phyloP scores from a whole-genome alignment of 768 basidiomycete species.

The Strobilomyces echinocephalus region DNA sequence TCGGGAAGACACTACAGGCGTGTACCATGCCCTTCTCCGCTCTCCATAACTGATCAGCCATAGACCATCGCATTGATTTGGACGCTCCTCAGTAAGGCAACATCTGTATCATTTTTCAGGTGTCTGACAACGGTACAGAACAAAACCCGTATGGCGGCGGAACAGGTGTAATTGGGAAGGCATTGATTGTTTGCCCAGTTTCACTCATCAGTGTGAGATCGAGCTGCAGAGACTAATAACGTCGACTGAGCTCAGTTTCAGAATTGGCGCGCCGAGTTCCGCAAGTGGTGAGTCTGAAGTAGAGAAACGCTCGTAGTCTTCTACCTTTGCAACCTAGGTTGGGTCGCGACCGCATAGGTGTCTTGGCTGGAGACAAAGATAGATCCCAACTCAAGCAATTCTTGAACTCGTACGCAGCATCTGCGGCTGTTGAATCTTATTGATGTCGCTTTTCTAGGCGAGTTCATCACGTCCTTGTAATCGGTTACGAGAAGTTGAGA shows the following conservation, averaged over 20 bases:
- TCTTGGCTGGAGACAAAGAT: constrained; percentile 58
- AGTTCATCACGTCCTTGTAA: constrained; percentile 81
- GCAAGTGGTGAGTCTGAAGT: constrained; percentile 74
- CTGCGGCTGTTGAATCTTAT: neutral
- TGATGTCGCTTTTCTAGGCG: constrained; percentile 39
- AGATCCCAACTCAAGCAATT: constrained; percentile 63
- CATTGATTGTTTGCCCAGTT: constrained; percentile 91
- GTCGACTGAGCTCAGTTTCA: constrained; percentile 26
- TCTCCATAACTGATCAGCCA: constrained; percentile 7
- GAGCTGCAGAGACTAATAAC: neutral
- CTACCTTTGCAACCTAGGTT: constrained; percentile 35
- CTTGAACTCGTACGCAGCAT: constrained; percentile 55
- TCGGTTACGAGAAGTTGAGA: constrained; percentile 89
- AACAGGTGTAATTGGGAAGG: constrained; percentile 63
- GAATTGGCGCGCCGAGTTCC: constrained; percentile 96
- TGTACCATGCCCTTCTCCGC: constrained; percentile 2
- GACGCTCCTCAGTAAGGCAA: constrained; percentile 79
- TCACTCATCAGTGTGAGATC: constrained; percentile 70
- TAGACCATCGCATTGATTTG: constrained; percentile 86
- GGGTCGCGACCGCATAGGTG: constrained; percentile 50
- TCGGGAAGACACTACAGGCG: constrained; percentile 93
- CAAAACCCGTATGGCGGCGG: constrained; percentile 75
- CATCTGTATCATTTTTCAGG: constrained; percentile 1
- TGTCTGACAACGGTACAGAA: constrained; percentile 39
- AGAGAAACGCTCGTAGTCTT: neutral